A percentile compares a stretch with the other conserved stretches of the same genome.
These are phyloP conservation scores for Fraxinus velutina DNA, from an alignment of 305 asterid genomes.

Conservation along the genomic window DNA sequence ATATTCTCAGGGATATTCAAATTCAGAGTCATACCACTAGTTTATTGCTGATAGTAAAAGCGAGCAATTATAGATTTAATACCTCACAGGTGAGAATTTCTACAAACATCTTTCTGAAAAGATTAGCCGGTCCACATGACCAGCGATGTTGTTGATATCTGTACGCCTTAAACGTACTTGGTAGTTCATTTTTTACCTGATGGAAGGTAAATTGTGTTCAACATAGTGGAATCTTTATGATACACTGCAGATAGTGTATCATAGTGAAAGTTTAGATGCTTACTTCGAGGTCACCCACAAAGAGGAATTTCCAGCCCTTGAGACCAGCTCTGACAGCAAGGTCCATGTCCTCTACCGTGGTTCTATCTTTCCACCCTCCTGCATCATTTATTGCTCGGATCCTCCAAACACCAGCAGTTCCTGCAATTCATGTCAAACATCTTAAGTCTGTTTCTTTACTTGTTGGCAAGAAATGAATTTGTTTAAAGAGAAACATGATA, in stretches of 20 bases:
- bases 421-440: slow-evolving; percentile 39
- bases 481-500: slow-evolving; percentile 18
- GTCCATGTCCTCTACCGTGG: slow-evolving; percentile 95
- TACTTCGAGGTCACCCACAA: slow-evolving; percentile 64
- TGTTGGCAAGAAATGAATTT: slow-evolving; percentile 8
- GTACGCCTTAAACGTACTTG: slow-evolving; percentile 86
- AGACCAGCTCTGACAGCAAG: slow-evolving; percentile 92
- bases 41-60: not conserved
- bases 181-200: slow-evolving; percentile 82
- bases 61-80: slow-evolving; percentile 13
- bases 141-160: slow-evolving; percentile 88
- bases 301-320: slow-evolving; percentile 85
- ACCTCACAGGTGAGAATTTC: slow-evolving; percentile 74
- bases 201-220: slow-evolving; percentile 19
- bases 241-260: not conserved
- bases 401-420: slow-evolving; percentile 90
- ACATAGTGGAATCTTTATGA: not conserved
- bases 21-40: not conserved
- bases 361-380: slow-evolving; percentile 94
- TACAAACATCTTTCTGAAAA: slow-evolving; percentile 67
- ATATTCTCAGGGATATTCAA: slow-evolving; percentile 14
- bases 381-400: slow-evolving; percentile 69
- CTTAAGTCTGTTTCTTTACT: slow-evolving; percentile 18
- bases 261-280: slow-evolving; percentile 29
- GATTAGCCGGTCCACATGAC: slow-evolving; percentile 94